These are phyloP conservation scores for Polygonum aviculare DNA, from an alignment of 148 eudicot genomes.

Conservation along the genomic window DNA sequence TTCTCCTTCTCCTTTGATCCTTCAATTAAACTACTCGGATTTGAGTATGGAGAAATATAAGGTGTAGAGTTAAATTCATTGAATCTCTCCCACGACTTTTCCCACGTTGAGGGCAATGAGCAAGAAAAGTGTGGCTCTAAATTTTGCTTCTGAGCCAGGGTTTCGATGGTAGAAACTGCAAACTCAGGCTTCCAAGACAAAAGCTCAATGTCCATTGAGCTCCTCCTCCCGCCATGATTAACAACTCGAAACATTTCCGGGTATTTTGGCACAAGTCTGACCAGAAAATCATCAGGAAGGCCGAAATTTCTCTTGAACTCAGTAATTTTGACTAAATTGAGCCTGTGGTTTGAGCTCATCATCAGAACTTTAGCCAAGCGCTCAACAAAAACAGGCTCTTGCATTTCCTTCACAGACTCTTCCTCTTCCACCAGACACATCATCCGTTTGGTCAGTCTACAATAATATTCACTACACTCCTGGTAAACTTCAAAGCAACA, in stretches of 20 bases:
- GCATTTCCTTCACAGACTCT: conserved; percentile 49
- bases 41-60: conserved; percentile 71
- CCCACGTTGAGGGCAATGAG: conserved; percentile 68
- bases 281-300: conserved; percentile 83
- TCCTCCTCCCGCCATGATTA: conserved; percentile 68
- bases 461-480: conserved; percentile 41
- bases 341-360: conserved; percentile 67
- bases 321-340: conserved; percentile 59
- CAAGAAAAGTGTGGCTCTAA: conserved; percentile 58
- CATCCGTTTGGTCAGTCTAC: conserved; percentile 71
- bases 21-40: conserved; percentile 34
- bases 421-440: conserved; percentile 73
- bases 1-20: conserved; percentile 72
- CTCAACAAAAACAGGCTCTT: conserved; percentile 52
- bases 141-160: conserved; percentile 26
- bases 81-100: conserved; percentile 81
- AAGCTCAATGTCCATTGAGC: conserved; percentile 84
- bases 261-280: conserved; percentile 68
- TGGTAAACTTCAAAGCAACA: conserved; percentile 78
- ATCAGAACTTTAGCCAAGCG: conserved; percentile 73
- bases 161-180: conserved; percentile 63
- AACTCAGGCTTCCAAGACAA: conserved; percentile 58
- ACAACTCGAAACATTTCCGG: conserved; percentile 70
- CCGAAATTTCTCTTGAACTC: conserved; percentile 78
- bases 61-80: conserved; percentile 69